Conservation (phyloP, 2,329 filamentous ascomycete genomes). For the Colletotrichum karsti region DNA sequence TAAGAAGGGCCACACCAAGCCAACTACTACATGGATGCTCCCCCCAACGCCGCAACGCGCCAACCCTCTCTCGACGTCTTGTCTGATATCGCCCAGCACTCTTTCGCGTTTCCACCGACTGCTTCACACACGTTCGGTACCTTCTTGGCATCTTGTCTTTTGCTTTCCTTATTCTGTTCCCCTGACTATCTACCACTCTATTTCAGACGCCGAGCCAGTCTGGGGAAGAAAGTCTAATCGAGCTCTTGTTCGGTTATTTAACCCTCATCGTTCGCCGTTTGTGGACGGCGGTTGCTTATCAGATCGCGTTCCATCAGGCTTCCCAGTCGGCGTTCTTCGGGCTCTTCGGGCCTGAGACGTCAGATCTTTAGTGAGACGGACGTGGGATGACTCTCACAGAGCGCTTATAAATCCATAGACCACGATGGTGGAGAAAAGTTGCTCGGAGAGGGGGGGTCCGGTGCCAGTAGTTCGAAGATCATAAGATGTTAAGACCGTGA, state of each 20-base stretch:
- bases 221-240: not conserved
- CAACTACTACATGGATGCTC: not conserved
- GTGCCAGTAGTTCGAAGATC: not conserved
- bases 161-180: not conserved
- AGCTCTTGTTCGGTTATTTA: not conserved
- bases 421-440: not conserved
- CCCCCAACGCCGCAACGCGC: not conserved
- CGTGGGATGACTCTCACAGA: not conserved
- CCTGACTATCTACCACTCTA: not conserved
- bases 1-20: no score
- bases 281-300: not conserved
- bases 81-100: not conserved
- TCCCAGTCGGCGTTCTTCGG: not conserved
- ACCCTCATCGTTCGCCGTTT: not conserved
- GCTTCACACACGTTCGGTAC: not conserved
- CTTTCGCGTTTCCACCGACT: not conserved
- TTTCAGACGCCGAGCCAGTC: not conserved
- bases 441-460: not conserved
- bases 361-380: no score
- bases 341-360: not conserved
- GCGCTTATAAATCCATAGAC: not conserved
- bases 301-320: not conserved
- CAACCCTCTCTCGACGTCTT: not conserved
- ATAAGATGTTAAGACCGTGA: not conserved
- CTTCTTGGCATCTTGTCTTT: constrained; percentile 17